Evolutionary conservation across 805 yeast species (phyloP), one percentile per base, ranked within the genome.

Genomic region (Yarrowia porcina): DNA sequence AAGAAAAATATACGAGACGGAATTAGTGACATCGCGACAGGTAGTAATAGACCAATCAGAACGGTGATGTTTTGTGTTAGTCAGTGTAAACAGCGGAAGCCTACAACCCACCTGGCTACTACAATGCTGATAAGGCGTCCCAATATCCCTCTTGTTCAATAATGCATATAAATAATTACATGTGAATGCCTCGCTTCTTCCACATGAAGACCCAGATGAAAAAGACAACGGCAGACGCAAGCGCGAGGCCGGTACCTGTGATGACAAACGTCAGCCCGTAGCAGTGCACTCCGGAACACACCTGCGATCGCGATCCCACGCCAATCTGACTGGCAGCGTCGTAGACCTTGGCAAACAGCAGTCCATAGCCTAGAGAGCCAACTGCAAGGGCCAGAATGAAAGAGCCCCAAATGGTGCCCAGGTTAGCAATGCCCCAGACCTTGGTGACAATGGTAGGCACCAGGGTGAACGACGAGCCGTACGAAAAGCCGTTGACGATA

Each of bases 341-440:
- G 67, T 82, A 85, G 18, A 83, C 73, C 23, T 74, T 69, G 1
- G 96, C 97, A 71, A 87, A 91, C 12, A 85, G 66, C 57, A 88
- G 69, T 6, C 96, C 92, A 68, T 82, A 88, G 2, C 82, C 65
- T 4, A 88, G 77, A 1, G 93, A 79, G 1, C 97, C 96, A 2
- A 89, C 66, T 0, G 97, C 97, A 2, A 97, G 96, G 0, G 96
- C 94, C 35, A 89, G 80, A 82, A 90, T 87, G 72, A 90, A 89
- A 25, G 88, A 77, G 2, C 97, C 97, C 90, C 97, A 93, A 1
- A 93, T 88, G 2, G 96, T 88, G 0, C 97, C 98, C 74, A 93
- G 84, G 33, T 89, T 81, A 44, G 88, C 91, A 21, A 88, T 81
- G 0, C 97, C 97, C 91, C 97, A 94, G 2, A 89, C 83, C 4